A percentile compares a stretch with the other conserved stretches of the same genome.
Conservation (phyloP, 495 filamentous ascomycete species). For the Xylaria curta region DNA sequence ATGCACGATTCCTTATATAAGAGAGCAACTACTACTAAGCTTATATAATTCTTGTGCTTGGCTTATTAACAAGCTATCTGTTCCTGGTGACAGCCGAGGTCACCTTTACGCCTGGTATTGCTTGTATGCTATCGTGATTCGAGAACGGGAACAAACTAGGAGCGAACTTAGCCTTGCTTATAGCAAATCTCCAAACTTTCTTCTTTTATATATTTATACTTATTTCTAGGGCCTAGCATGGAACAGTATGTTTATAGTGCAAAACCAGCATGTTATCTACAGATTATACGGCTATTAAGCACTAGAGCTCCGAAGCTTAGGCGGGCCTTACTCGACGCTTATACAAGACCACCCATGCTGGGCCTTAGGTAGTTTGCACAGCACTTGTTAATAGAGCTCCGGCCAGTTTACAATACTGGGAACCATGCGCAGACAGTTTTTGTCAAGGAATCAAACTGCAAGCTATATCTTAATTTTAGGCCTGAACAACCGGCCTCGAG, state of each 20-base stretch:
- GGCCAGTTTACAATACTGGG: too few species aligned
- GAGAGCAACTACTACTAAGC: too few species aligned
- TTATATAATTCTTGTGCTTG: slow-evolving; percentile 44
- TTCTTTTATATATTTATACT: neutral
- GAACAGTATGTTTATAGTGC: too few species aligned
- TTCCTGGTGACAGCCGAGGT: slow-evolving; percentile 72
- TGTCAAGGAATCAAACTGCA: neutral
- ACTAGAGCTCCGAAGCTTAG: too few species aligned
- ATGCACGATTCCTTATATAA: too few species aligned
- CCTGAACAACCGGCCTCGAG: neutral
- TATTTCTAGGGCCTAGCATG: neutral
- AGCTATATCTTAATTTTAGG: neutral
- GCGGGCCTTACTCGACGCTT: too few species aligned
- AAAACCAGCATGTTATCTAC: too few species aligned
- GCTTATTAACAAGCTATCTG: slow-evolving; percentile 70
- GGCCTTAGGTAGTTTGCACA: too few species aligned
- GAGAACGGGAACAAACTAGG: slow-evolving; percentile 81
- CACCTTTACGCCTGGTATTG: slow-evolving; percentile 72
- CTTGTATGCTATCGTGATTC: slow-evolving; percentile 81
- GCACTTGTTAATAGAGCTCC: too few species aligned
- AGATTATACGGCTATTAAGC: too few species aligned
- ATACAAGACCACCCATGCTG: too few species aligned
- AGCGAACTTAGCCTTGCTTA: neutral
- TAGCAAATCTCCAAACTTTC: neutral
- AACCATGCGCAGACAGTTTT: neutral